Evolutionary conservation across 345 rosid species (phyloP).

Genomic region (Xanthoceras sorbifolium): DNA sequence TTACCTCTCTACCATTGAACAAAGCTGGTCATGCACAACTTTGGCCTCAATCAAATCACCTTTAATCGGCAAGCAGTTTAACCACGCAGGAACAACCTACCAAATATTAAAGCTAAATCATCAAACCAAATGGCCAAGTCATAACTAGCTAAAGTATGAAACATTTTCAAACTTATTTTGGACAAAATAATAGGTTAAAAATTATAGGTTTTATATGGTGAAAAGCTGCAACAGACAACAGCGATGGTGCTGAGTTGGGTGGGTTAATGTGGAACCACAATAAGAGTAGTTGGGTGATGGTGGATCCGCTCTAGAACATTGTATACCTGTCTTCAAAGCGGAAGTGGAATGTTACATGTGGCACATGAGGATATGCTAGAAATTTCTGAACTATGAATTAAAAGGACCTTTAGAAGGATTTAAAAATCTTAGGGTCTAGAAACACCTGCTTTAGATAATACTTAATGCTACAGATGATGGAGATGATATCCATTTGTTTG

Average conservation of each 20-base stretch:
- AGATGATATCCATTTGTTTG: not conserved
- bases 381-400: too few species aligned
- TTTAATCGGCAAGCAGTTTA: conserved; percentile 91
- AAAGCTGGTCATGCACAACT: conserved; percentile 94
- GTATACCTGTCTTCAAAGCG: too few species aligned
- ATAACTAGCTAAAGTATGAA: not conserved
- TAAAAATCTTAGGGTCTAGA: too few species aligned
- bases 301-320: too few species aligned
- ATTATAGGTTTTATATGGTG: not conserved
- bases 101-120: conserved; percentile 10
- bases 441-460: too few species aligned
- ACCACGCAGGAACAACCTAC: conserved; percentile 97
- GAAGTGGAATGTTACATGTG: too few species aligned
- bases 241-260: not conserved
- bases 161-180: not conserved
- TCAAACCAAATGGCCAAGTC: not conserved
- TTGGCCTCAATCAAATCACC: conserved; percentile 98
- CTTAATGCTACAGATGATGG: too few species aligned
- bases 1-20: conserved; percentile 96
- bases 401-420: too few species aligned
- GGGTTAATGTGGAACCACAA: not conserved
- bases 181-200: not conserved
- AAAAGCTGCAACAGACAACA: not conserved
- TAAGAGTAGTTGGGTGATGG: not conserved
- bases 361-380: not conserved